Percentiles rank a stretch among this genome's conserved stretches.
Conservation (phyloP, 371 early-diverging fungal genomes). For the Mucor circinelloides region DNA sequence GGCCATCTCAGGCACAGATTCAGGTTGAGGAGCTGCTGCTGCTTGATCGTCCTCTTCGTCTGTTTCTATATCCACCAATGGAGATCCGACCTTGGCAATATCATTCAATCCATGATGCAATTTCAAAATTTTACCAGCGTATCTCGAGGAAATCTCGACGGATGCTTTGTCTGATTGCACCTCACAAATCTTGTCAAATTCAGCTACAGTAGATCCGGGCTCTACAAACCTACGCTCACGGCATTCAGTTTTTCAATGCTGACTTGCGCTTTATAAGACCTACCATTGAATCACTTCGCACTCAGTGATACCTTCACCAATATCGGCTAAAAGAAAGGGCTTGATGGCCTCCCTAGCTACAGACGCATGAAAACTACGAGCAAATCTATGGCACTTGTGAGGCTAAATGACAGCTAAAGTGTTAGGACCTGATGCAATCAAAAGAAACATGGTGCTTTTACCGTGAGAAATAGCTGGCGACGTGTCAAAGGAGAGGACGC, state of each 20-base stretch:
- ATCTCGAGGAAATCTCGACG: conserved; percentile 96
- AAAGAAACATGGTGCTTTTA: conserved; percentile 3
- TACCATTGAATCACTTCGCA: conserved; percentile 97
- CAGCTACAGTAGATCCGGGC: conserved; percentile 83
- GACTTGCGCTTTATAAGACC: background rate
- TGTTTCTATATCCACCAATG: conserved; percentile 91
- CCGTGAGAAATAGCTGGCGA: conserved; percentile 25
- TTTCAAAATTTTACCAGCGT: conserved; percentile 81
- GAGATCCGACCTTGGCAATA: conserved; percentile 92
- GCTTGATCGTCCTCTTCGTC: conserved; percentile 34
- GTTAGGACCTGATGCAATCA: background rate
- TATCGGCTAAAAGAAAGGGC: conserved; percentile 94
- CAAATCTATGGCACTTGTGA: background rate
- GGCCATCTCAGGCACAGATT: background rate
- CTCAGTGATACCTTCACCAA: conserved; percentile 98
- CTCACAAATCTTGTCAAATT: conserved; percentile 96
- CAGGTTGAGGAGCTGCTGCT: background rate
- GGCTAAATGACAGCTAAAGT: background rate
- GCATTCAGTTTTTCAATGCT: background rate
- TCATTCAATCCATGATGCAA: conserved; percentile 86
- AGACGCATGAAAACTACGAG: conserved; percentile 44
- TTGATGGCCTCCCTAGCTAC: conserved; percentile 46
- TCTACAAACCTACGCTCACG: conserved; percentile 78
- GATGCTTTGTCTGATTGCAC: conserved; percentile 98
- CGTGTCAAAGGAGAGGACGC: conserved; percentile 7